Evolutionary conservation across 2,329 filamentous ascomycete genomes (phyloP), one percentile per base, ranked within the genome.

Genomic region (Pestalotiopsis sp.): DNA sequence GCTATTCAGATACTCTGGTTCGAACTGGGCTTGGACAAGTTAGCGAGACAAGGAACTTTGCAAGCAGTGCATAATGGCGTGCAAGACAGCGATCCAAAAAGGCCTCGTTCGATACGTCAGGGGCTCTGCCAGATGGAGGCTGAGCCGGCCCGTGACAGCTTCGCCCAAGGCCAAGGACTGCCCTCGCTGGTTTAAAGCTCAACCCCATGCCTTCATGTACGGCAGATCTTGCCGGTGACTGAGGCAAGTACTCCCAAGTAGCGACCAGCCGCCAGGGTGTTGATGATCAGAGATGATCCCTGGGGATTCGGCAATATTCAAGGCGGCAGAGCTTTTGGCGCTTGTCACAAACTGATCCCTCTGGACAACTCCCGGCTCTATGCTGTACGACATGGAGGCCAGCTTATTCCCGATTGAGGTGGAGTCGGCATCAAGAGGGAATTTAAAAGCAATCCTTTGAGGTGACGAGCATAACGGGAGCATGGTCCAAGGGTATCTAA

Each of bases 121-220:
- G 25, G 13, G 27, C 25, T 20, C 20, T 39, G 27, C 31, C 27
- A 45, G 11, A 64, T 64, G 45, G 61, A 64, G 61, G 61, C 61
- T 64, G 20, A 64, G 61, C 61, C 59, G 27, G 58, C 20, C 58
- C 60, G 60, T 63, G 17, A 36, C 31, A 63, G 61, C 39, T 52
- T 64, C 20, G 36, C 38, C 61, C 14, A 52, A 52, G 45, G 9
- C 20, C 45, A 52, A 52, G 17, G 45, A 20, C 17, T 9, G 45
- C 45, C 20, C 45, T n/a, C 45, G 20, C 45, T 52, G 45, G 45
- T 20, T n/a, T 23, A 9, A n/a, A n/a, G n/a, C 45, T n/a, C 45
- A 52, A 23, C 45, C 41, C 41, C 45, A 52, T 52, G 45, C 9
- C 31, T 52, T 52, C 14, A 52, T n/a, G 6, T 36, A 52, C 17